Evolutionary conservation across 2,329 filamentous ascomycete species (phyloP).

Genomic region (Hymenoscyphus fraxineus): DNA sequence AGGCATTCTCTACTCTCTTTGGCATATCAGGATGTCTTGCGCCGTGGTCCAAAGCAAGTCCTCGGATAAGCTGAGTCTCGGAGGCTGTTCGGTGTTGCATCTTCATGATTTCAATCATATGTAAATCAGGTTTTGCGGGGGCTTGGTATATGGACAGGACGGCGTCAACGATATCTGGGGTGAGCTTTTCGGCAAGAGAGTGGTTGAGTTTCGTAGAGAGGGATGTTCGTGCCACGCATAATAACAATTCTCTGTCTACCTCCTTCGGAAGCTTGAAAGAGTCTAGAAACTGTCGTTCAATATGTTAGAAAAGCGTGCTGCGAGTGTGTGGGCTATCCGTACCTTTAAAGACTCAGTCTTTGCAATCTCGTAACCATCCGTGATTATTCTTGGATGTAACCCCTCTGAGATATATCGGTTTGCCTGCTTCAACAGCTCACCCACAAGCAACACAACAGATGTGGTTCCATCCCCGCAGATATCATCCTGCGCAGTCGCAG

Average conservation of each 20-base stretch:
- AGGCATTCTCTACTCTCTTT: slow-evolving; percentile 91
- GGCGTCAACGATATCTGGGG: slow-evolving; percentile 91
- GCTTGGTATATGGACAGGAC: slow-evolving; percentile 91
- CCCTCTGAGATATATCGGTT: slow-evolving; percentile 94
- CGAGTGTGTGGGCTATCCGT: slow-evolving; percentile 3
- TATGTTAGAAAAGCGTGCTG: slow-evolving; percentile 16
- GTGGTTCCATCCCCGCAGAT: slow-evolving; percentile 98
- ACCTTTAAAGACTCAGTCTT: slow-evolving; percentile 91
- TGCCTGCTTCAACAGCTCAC: slow-evolving; percentile 96
- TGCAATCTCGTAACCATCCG: slow-evolving; percentile 94
- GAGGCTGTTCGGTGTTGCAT: slow-evolving; percentile 98
- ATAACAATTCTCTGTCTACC: slow-evolving; percentile 87
- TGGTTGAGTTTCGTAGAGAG: slow-evolving; percentile 93
- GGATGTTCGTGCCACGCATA: slow-evolving; percentile 90
- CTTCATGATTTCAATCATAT: slow-evolving; percentile 99
- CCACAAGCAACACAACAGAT: slow-evolving; percentile 89
- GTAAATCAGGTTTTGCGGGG: slow-evolving; percentile 88
- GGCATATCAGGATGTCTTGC: slow-evolving; percentile 98
- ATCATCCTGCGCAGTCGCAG: slow-evolving; percentile 95
- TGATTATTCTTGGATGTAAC: slow-evolving; percentile 94
- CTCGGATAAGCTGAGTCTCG: slow-evolving; percentile 92
- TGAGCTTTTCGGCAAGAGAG: slow-evolving; percentile 83
- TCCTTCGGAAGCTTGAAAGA: slow-evolving; percentile 84
- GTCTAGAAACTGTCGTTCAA: slow-evolving; percentile 70
- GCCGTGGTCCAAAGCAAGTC: slow-evolving; percentile 89